Base-by-base conservation (phyloP, 2,329 filamentous ascomycete genomes). In the Aspergillus sp. region DNA sequence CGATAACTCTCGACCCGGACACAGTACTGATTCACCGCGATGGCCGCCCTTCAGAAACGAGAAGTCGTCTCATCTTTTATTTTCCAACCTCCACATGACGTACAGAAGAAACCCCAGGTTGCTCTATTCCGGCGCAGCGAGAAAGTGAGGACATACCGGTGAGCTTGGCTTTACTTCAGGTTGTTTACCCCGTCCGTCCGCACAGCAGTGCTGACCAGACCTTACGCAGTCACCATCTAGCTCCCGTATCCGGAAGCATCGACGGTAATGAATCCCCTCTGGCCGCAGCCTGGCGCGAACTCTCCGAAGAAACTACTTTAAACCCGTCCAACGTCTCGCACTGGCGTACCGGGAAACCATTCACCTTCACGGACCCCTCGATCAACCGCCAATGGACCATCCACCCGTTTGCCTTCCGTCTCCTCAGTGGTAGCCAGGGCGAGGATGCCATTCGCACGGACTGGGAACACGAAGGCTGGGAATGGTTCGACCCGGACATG, bases 91-190 rank as follows among this genome's bases (percentile, higher is more conserved):
- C 52, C 54, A 0, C 50, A 57, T 4, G 52, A 50, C 1, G 48
- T 49, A 45, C 40, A 52, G 34, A 45, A 42, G 10, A 49, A 57
- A 29, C 67, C 73, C 1, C 66, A 68, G 34, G 77, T 85, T 4
- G 82, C 81, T 1, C 68, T 86, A 0, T 85, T 85, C 60, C 71
- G 73, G 40, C 73, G 82, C 9, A 83, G 81, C 56, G 70, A 68
- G 45, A 73, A 78, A 50, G 79, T 83, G 10, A 68, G 66, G 4
- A 81, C 80, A 0, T 85, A 85, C 55, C 74, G 65, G 79, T 83
- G 42, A 29, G 53, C 51, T 45, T 12, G 28, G 28, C 36, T 32
- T 32, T 28, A 33, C 19, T 19, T 32, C 12, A 42, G 5, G n/a
- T 6, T n/a, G 19, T 19, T 19, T 19, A 19, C 19, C 2, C 19